Evolutionary conservation across 345 rosid species (phyloP).

Genomic region (Brassica juncea): DNA sequence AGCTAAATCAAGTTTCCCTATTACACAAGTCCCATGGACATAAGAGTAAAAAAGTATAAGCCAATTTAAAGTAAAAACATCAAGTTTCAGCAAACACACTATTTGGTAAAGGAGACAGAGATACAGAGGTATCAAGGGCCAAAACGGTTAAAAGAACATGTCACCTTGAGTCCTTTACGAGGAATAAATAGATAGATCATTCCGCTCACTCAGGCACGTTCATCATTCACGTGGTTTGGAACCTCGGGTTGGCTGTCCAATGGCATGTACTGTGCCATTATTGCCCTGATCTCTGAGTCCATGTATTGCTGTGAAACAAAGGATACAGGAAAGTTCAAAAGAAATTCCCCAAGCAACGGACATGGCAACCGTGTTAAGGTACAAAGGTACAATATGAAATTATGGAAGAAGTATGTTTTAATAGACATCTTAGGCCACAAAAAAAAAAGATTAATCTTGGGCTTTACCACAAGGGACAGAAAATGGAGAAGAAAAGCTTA

Average conservation of each 20-base stretch:
- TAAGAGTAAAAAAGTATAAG: neutral
- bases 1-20: constrained; percentile 28
- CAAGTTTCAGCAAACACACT: constrained; percentile 17
- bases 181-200: constrained; percentile 16
- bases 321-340: neutral
- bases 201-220: constrained; percentile 49
- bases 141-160: constrained; percentile 19
- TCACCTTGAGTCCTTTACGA: constrained; percentile 21
- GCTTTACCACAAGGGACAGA: neutral
- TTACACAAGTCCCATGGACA: constrained; percentile 19
- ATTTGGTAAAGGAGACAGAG: constrained; percentile 8
- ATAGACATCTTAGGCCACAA: neutral
- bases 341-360: neutral
- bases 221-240: constrained; percentile 61
- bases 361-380: neutral
- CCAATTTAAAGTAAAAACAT: neutral
- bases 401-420: neutral
- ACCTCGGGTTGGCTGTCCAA: constrained; percentile 80
- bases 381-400: neutral
- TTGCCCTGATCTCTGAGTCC: constrained; percentile 98
- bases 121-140: constrained; percentile 23
- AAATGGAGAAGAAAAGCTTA: constrained; percentile 42
- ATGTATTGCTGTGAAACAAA: constrained; percentile 71
- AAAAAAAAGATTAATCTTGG: neutral
- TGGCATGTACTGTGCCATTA: constrained; percentile 99